Base-by-base conservation (phyloP, 768 basidiomycete species). In the Naganishia onofrii region DNA sequence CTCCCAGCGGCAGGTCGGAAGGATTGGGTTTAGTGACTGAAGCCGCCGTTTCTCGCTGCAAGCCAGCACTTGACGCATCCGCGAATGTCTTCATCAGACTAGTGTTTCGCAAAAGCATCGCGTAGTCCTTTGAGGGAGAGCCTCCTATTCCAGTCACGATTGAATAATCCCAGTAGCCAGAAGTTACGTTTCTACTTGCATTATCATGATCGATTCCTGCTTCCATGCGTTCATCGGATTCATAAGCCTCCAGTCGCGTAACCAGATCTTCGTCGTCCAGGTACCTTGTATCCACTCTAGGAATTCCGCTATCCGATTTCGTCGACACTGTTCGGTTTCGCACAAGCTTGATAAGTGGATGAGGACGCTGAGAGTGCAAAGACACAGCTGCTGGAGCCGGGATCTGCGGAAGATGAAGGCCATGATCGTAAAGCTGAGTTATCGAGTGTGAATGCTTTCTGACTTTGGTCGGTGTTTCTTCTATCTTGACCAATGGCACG, bases 91-190 rank as follows among this genome's bases (percentile, higher is more conserved):
- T 63, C 60, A 42, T 44, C 60, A 63, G 10, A 28, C 60, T 63
- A 36, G 60, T 26, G 42, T 63, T 63, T 44, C 60, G 60, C 38
- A 63, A 29, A 4, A 63, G 38, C 60, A n/a, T 1, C 42, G 38
- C 9, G 60, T 28, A 46, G 32, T 63, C 60, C 32, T n/a, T 44
- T 12, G 60, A 28, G 6, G 60, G 60, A 6, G 60, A 63, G 26
- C 60, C 60, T 44, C 38, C 60, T 23, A 63, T 28, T 13, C 60
- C 60, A 23, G 60, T 63, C 1, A 63, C 60, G 42, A 63, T 63
- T 5, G 60, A 63, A 21, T 63, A 63, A 44, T 63, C 60, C 60
- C 60, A 63, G 42, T 63, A 63, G 13, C 60, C 60, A 26, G 60
- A 63, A n/a, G 21, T 26, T 15, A 63, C 26, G 10, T 63, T 26